Evolutionary conservation across 306 rosid species (phyloP).

Genomic region (Fagus sylvatica): DNA sequence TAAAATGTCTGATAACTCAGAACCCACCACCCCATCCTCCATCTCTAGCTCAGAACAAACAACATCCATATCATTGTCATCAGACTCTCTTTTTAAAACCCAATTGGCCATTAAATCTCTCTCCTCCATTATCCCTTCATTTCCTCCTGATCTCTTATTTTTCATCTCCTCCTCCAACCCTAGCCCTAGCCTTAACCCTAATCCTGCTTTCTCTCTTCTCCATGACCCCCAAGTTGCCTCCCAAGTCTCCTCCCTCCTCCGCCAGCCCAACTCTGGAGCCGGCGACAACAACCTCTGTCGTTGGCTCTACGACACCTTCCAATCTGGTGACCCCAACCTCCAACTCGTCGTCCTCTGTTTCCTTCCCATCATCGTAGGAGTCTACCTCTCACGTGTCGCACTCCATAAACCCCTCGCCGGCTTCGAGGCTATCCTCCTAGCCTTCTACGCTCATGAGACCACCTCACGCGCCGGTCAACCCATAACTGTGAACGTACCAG

Average conservation of each 20-base stretch:
- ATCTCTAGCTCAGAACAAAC: not conserved
- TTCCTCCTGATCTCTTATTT: conserved; percentile 21
- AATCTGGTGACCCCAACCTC: conserved; percentile 49
- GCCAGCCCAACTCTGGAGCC: conserved; percentile 60
- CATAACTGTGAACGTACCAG: conserved; percentile 53
- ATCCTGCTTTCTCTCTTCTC: conserved; percentile 47
- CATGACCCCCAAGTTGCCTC: conserved; percentile 36
- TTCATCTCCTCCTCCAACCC: conserved; percentile 13
- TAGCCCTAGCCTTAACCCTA: not conserved
- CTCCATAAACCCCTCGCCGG: conserved; percentile 62
- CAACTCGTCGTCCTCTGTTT: conserved; percentile 70
- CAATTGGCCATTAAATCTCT: conserved; percentile 50
- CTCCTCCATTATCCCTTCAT: conserved; percentile 47
- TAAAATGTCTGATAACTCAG: conserved; percentile 28
- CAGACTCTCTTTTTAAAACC: conserved; percentile 18
- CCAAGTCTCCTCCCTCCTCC: conserved; percentile 61
- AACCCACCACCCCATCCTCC: not conserved
- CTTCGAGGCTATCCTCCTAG: conserved; percentile 73
- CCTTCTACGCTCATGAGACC: conserved; percentile 73
- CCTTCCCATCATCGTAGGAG: conserved; percentile 59
- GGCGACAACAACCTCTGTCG: conserved; percentile 78
- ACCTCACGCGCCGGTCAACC: conserved; percentile 55
- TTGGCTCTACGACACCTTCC: conserved; percentile 91
- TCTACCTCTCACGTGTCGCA: conserved; percentile 62
- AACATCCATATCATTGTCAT: not conserved